These are phyloP conservation scores for Pyrenophora seminiperda DNA, from an alignment of 2,329 filamentous ascomycete species.

Conservation along the genomic window DNA sequence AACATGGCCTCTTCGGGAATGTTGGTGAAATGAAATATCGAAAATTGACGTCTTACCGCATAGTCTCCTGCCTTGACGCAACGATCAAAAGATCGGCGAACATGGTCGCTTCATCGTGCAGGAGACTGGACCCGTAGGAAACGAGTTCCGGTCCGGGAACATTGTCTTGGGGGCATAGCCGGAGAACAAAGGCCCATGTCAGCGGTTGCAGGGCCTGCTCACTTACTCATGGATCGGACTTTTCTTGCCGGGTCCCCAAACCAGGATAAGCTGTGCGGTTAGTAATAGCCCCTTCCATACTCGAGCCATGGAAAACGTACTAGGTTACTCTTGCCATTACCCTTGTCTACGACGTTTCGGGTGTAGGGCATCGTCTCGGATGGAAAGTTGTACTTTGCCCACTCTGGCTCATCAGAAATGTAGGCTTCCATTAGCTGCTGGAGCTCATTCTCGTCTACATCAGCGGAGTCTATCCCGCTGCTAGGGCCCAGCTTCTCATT, in stretches of 20 bases:
- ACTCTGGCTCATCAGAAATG: constrained; percentile 69
- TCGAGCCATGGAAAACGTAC: constrained; percentile 53
- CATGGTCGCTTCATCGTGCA: constrained; percentile 37
- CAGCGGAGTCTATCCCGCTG: constrained; percentile 79
- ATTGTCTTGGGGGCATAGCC: background rate
- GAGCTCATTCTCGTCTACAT: constrained; percentile 76
- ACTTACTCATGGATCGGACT: constrained; percentile 79
- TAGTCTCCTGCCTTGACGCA: constrained; percentile 36
- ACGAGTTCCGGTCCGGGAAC: background rate
- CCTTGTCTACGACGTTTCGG: constrained; percentile 85
- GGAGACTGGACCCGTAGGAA: constrained; percentile 23
- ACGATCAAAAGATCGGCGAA: constrained; percentile 37
- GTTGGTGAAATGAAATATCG: constrained; percentile 1
- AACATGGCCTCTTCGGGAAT: background rate
- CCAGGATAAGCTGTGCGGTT: constrained; percentile 71
- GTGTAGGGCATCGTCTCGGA: constrained; percentile 76
- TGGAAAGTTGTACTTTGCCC: constrained; percentile 75
- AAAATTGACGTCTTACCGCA: constrained; percentile 30
- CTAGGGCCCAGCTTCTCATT: constrained; percentile 76
- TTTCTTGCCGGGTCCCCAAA: constrained; percentile 84
- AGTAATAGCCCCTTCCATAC: constrained; percentile 4
- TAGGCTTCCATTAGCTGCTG: constrained; percentile 76
- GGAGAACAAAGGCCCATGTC: constrained; percentile 18
- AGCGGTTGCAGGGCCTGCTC: constrained; percentile 14
- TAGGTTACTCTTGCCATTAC: constrained; percentile 80